Evolutionary conservation across 352 stramenopile genomes (phyloP).

Genomic region (Globisporangium cylindrosporum): DNA sequence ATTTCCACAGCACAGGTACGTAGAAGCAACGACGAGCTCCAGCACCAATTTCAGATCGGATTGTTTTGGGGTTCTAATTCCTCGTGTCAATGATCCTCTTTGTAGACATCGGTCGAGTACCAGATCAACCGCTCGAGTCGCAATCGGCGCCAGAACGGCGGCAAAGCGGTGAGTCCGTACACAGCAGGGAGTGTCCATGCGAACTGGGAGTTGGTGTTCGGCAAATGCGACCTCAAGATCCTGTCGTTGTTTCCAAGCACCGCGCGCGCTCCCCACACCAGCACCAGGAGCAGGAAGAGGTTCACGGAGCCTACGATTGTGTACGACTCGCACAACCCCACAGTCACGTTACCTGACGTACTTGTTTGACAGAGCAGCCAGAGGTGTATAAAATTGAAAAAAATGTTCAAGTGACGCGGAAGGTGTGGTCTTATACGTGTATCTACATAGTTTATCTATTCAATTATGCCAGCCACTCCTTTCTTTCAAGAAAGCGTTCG

Average conservation of each 20-base stretch:
- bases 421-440: background rate
- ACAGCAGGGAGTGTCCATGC: conserved; percentile 51
- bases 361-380: background rate
- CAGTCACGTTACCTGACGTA: background rate
- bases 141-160: conserved; percentile 44
- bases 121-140: conserved; percentile 73
- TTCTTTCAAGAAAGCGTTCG: background rate
- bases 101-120: conserved; percentile 75
- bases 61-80: background rate
- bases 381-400: background rate
- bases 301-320: background rate
- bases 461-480: background rate
- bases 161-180: conserved; percentile 62
- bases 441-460: conserved; percentile 10
- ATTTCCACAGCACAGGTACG: conserved; percentile 72
- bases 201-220: conserved; percentile 83
- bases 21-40: background rate
- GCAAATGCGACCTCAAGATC: conserved; percentile 55
- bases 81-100: background rate
- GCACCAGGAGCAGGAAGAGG: conserved; percentile 8
- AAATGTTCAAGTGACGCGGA: background rate
- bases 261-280: conserved; percentile 19
- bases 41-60: background rate
- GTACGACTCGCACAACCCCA: conserved; percentile 3
- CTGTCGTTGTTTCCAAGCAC: conserved; percentile 61